Conservation (phyloP, 441 rosid genomes). For the Flueggea neowawraea region DNA sequence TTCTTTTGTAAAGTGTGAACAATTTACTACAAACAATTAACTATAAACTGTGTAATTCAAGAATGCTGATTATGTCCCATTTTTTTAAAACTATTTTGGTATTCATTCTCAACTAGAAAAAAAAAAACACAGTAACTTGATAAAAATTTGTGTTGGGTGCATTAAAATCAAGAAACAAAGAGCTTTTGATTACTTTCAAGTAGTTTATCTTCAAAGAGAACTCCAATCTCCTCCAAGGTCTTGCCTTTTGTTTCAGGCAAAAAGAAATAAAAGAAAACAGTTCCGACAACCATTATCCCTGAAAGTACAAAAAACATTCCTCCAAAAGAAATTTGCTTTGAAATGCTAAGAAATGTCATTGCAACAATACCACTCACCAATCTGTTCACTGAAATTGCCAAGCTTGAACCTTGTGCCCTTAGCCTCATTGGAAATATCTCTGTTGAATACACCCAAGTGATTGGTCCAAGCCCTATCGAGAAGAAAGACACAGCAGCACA, state of each 20-base stretch:
- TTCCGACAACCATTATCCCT: slow-evolving; percentile 34
- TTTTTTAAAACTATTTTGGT: too few species aligned
- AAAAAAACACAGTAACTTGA: too few species aligned
- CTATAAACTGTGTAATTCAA: too few species aligned
- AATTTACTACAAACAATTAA: too few species aligned
- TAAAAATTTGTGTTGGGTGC: too few species aligned
- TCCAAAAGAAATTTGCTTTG: slow-evolving; percentile 36
- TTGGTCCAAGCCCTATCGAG: slow-evolving; percentile 53
- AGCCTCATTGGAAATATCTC: slow-evolving; percentile 50
- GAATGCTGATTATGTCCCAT: too few species aligned
- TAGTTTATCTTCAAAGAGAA: slow-evolving; percentile 35
- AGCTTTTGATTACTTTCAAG: neutral
- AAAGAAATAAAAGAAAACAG: slow-evolving; percentile 31
- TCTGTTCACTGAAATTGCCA: slow-evolving; percentile 57
- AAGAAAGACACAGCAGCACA: slow-evolving; percentile 47
- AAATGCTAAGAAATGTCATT: slow-evolving; percentile 47
- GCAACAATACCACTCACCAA: slow-evolving; percentile 50
- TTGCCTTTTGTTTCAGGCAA: slow-evolving; percentile 65
- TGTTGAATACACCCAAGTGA: slow-evolving; percentile 52
- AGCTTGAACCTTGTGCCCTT: slow-evolving; percentile 54
- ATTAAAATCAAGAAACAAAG: neutral
- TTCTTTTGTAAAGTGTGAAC: too few species aligned
- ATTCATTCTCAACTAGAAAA: too few species aligned
- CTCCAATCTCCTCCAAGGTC: slow-evolving; percentile 48
- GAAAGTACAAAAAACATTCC: slow-evolving; percentile 45